Base-by-base conservation (phyloP, 2,329 filamentous ascomycete species). In the Aplosporella prunicola region DNA sequence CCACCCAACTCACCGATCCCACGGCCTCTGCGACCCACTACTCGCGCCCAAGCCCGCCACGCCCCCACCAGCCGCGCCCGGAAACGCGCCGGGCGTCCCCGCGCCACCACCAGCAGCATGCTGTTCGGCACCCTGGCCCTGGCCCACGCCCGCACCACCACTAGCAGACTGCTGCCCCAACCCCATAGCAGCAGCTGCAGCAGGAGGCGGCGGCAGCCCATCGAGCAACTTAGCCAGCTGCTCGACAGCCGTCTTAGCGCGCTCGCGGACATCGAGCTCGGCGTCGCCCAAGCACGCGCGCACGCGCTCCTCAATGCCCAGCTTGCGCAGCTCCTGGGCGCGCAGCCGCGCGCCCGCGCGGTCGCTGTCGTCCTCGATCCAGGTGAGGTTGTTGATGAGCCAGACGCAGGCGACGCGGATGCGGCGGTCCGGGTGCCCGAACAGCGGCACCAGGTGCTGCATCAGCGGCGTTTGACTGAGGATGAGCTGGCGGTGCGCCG, bases 341-440 rank as follows among this genome's bases (percentile, higher is more conserved):
- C 91, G 72, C 48, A 79, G 71, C 20, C 72, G 67, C 44, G 81
- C 84, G 8, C 73, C 74, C 15, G 69, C 64, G 14, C 68, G 64
- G 48, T 94, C 87, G 20, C 61, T 69, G 5, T 73, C 69, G 49
- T 89, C 80, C 44, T 95, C 88, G 44, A 80, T 71, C 69, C 81
- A 93, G 0, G 84, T 82, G 28, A 98, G 71, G 55, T 95, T 95
- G 55, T 80, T 82, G 29, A 93, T 71, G 28, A 93, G 69, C 72
- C 88, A 89, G 46, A 85, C 86, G 48, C 91, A 76, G 30, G 80
- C 80, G 14, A 79, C 71, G 5, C 89, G 78, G 5, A 98, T 80
- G 27, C 82, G 76, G 30, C 74, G 72, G 52, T 82, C 76, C 28
- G 76, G 72, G 58, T 86, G 84, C 30, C 67, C 73, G 49, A 91